Percentiles rank a stretch among this genome's conserved stretches.
These are phyloP conservation scores for Magnolia officinalis DNA, from an alignment of 164 flowering plant genomes.

Conservation along the genomic window DNA sequence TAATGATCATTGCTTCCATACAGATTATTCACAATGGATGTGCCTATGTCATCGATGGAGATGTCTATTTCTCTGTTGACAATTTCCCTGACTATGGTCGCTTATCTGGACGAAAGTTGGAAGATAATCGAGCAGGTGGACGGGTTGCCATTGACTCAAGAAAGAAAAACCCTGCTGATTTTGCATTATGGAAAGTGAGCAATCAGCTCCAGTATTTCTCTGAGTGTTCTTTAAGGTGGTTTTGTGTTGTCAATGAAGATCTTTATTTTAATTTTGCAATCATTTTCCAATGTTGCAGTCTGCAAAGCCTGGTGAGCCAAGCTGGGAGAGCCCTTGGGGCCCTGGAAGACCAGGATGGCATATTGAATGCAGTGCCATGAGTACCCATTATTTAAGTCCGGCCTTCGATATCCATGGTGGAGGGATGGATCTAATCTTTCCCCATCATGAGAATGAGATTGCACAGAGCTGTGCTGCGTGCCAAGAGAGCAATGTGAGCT, in stretches of 20 bases:
- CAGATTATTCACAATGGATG: slow-evolving; percentile 73
- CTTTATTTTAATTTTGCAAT: background rate
- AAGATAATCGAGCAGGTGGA: slow-evolving; percentile 85
- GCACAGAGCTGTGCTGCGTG: slow-evolving; percentile 92
- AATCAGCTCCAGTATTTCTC: background rate
- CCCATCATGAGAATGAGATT: slow-evolving; percentile 97
- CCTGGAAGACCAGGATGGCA: slow-evolving; percentile 99
- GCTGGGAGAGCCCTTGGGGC: slow-evolving; percentile 98
- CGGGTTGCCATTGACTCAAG: slow-evolving; percentile 76
- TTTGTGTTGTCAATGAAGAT: background rate
- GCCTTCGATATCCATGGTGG: slow-evolving; percentile 96
- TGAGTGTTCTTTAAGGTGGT: background rate
- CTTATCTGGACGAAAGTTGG: slow-evolving; percentile 70
- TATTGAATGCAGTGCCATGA: slow-evolving; percentile 99
- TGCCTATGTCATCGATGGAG: slow-evolving; percentile 76
- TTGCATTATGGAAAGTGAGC: slow-evolving; percentile 91
- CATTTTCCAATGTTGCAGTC: slow-evolving; percentile 40
- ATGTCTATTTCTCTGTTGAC: slow-evolving; percentile 85
- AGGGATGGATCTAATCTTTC: slow-evolving; percentile 88
- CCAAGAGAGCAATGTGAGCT: slow-evolving; percentile 56
- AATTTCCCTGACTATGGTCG: slow-evolving; percentile 67
- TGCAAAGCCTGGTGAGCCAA: slow-evolving; percentile 86
- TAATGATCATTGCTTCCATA: slow-evolving; percentile 1
- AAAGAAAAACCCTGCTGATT: slow-evolving; percentile 81
- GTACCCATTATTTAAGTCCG: slow-evolving; percentile 64